Percentiles rank a stretch among this genome's conserved stretches.
These are phyloP conservation scores for Centella asiatica DNA, from an alignment of 129 eudicot species.

Conservation along the genomic window DNA sequence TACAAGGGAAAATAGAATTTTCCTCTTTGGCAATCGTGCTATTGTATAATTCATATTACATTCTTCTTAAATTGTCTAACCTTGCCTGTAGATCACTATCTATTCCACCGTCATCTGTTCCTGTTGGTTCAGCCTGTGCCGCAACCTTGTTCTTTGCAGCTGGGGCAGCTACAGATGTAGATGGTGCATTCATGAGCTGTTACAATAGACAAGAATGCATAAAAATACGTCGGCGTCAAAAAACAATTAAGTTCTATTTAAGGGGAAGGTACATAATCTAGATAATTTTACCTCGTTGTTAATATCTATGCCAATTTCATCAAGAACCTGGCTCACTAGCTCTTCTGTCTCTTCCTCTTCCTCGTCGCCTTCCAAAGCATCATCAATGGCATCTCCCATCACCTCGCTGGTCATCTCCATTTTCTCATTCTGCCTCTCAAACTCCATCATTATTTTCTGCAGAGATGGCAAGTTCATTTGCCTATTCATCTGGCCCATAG, in stretches of 20 bases:
- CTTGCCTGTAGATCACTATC: conserved; percentile 97
- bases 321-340: conserved; percentile 82
- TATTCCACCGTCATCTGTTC: conserved; percentile 65
- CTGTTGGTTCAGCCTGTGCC: conserved; percentile 60
- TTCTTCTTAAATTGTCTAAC: conserved; percentile 84
- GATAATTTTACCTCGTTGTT: conserved; percentile 56
- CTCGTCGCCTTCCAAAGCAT: conserved; percentile 97
- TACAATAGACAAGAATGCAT: not conserved
- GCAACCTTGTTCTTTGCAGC: conserved; percentile 56
- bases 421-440: conserved; percentile 92
- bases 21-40: not conserved
- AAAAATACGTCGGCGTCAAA: not conserved
- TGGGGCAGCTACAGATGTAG: conserved; percentile 65
- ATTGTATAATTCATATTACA: conserved; percentile 26
- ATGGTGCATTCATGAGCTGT: conserved; percentile 91
- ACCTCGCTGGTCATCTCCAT: conserved; percentile 90
- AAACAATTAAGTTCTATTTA: not conserved
- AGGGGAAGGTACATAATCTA: no score
- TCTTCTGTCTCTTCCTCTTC: conserved; percentile 97
- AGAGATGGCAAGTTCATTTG: conserved; percentile 92
- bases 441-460: conserved; percentile 94
- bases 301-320: conserved; percentile 90
- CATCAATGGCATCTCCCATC: conserved; percentile 97
- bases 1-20: not conserved
- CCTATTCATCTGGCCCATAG: conserved; percentile 96